Percentiles rank a stretch among this genome's conserved stretches.
phyloP scores from a whole-genome alignment of 495 filamentous ascomycete species.

The Talaromyces stipitatus region DNA sequence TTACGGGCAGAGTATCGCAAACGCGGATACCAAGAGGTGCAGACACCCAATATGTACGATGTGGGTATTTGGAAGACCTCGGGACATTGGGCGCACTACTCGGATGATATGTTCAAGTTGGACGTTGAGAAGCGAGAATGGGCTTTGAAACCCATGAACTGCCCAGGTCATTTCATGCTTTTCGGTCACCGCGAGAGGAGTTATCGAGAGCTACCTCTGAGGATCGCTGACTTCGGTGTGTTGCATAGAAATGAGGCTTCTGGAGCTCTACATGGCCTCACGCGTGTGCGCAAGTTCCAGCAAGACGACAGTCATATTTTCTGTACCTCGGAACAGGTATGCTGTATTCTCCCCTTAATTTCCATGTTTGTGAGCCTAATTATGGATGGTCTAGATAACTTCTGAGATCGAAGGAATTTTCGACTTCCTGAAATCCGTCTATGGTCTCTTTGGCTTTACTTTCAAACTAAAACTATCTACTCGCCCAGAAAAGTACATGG shows the following conservation, averaged over 20 bases:
- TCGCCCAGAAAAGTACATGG: constrained; percentile 85
- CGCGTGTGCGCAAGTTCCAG: constrained; percentile 84
- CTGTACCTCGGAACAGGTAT: constrained; percentile 66
- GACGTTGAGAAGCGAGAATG: constrained; percentile 79
- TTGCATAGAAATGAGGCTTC: constrained; percentile 93
- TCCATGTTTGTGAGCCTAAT: constrained; percentile 2
- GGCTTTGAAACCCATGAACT: constrained; percentile 96
- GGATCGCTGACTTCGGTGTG: constrained; percentile 92
- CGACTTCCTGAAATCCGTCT: constrained; percentile 76
- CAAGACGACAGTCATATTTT: constrained; percentile 97
- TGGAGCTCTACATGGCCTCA: constrained; percentile 82
- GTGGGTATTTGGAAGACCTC: constrained; percentile 84
- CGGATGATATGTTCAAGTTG: constrained; percentile 94
- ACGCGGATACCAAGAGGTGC: constrained; percentile 89
- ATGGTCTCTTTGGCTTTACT: constrained; percentile 86
- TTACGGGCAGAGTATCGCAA: constrained; percentile 85
- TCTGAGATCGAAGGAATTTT: constrained; percentile 82
- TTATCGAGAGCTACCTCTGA: constrained; percentile 81
- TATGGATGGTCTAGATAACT: constrained; percentile 48
- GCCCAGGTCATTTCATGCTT: constrained; percentile 77
- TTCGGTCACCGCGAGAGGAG: constrained; percentile 72
- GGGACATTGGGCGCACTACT: constrained; percentile 92
- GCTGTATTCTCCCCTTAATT: neutral
- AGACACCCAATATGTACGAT: constrained; percentile 95
- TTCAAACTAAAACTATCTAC: constrained; percentile 96